These are phyloP conservation scores for Ophiostoma perfectum DNA, from an alignment of 2,329 filamentous ascomycete species.

Conservation along the genomic window DNA sequence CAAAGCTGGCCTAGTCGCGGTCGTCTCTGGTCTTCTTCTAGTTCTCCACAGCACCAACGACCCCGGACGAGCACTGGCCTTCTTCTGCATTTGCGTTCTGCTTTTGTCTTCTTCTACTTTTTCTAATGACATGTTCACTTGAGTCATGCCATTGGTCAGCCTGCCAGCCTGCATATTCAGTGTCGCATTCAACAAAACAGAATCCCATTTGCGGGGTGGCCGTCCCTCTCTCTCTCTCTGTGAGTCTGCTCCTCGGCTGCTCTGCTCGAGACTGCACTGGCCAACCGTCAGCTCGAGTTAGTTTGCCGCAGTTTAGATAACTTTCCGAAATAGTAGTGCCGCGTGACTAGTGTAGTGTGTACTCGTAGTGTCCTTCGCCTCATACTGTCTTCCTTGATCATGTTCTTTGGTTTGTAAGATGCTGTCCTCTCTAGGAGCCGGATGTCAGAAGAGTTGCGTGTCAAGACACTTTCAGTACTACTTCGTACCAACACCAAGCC, in stretches of 20 bases:
- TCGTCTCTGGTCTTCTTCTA: background rate
- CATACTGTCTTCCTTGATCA: background rate
- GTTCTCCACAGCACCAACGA: constrained; percentile 4
- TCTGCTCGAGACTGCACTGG: background rate
- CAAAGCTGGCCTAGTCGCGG: background rate
- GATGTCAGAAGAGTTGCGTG: too few relatives aligned
- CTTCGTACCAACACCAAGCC: background rate
- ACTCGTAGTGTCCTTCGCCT: too few relatives aligned
- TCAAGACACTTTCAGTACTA: too few relatives aligned
- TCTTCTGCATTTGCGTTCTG: too few relatives aligned
- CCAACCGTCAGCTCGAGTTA: background rate
- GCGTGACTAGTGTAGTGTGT: too few relatives aligned
- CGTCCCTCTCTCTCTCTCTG: background rate
- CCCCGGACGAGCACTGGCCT: background rate
- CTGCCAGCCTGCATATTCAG: background rate
- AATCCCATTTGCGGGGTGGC: background rate
- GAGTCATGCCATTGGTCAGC: background rate
- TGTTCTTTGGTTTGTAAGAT: background rate
- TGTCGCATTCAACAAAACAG: background rate
- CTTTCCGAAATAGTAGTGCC: background rate
- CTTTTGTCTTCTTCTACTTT: constrained; percentile 2
- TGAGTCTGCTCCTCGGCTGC: background rate
- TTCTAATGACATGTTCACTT: background rate
- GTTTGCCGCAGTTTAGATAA: background rate
- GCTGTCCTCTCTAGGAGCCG: too few relatives aligned